Evolutionary conservation across 2,329 filamentous ascomycete genomes (phyloP), one percentile per base, ranked within the genome.

Genomic region (Moelleriella libera): DNA sequence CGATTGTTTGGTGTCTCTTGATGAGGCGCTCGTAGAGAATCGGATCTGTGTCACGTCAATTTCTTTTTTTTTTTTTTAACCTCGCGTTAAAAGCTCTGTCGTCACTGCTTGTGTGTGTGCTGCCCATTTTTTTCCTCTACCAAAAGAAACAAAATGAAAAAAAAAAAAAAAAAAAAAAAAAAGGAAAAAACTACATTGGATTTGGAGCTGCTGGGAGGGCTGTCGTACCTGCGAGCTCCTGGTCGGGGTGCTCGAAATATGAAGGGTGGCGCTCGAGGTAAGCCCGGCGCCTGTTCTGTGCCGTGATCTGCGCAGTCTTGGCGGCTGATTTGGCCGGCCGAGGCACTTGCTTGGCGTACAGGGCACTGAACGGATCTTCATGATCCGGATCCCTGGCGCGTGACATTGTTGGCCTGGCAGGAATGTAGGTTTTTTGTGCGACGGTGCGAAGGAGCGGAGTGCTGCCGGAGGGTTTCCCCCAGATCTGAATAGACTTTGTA

Each of bases 11-110:
- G 61, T 88, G 89, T 46, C 78, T 79, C 46, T 86, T 80, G 50
- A 95, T 76, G 29, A 94, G 72, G 47, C 78, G 76, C 62, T 94
- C 85, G 68, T 94, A 94, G 32, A 94, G 75, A 7, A 90, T 68
- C 1, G 88, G 87, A 64, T 92, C 85, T 75, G 49, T 42, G 37
- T 21, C 21, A 21, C 21, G 21, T 21, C 21, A 21, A 21, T 2
- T 21, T 21, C 3, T 21, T 21, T 21, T 21, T 21, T 21, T 21
- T 21, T 21, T 21, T 21, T 21, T 21, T 2, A 29, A 14, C 8
- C 12, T 12, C 6, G 5, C 5, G 10, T 10, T 5, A n/a, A 31
- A 30, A 37, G 30, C 37, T 40, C 40, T 40, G 37, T 37, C 11
- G 28, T 14, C 11, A 39, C 34, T 8, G 34, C 34, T 9, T 8